Percentiles rank a stretch among this genome's conserved stretches.
These are phyloP conservation scores for Paecilomyces variotii DNA, from an alignment of 2,329 filamentous ascomycete species.

Conservation along the genomic window DNA sequence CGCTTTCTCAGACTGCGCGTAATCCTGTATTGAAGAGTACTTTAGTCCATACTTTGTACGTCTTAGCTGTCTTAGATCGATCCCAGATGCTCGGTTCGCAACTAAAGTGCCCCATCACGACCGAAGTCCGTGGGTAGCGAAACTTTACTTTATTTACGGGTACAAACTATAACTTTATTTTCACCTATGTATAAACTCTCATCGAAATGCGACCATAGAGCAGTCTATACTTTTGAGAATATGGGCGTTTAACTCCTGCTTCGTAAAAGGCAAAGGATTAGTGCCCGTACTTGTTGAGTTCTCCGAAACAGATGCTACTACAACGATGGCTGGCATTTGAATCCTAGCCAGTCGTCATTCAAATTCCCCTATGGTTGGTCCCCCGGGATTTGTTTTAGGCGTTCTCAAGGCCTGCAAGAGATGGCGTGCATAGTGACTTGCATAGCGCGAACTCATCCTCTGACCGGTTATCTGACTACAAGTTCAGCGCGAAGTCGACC, in stretches of 20 bases:
- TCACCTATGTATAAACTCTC: neutral
- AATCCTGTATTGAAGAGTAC: neutral
- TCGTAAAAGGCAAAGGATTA: too few relatives aligned
- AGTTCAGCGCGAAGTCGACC: neutral
- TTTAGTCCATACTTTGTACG: neutral
- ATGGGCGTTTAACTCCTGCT: too few relatives aligned
- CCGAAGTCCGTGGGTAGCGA: neutral
- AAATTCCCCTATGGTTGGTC: neutral
- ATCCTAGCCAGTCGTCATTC: neutral
- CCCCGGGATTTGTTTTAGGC: neutral
- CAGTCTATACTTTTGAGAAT: too few relatives aligned
- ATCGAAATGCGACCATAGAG: neutral
- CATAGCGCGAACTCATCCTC: neutral
- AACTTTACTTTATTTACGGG: neutral
- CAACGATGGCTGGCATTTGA: neutral
- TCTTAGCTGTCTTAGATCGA: neutral
- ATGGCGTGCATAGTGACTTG: neutral
- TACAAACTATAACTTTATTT: neutral
- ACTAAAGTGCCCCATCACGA: neutral
- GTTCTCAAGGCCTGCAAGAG: neutral
- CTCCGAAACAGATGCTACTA: neutral
- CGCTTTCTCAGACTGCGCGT: neutral
- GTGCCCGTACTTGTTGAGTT: too few relatives aligned
- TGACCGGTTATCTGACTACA: neutral
- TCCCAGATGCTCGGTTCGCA: neutral